Evolutionary conservation across 768 basidiomycete genomes (phyloP), one percentile per base, ranked within the genome.

Genomic region (Asterophora lycoperdoides): DNA sequence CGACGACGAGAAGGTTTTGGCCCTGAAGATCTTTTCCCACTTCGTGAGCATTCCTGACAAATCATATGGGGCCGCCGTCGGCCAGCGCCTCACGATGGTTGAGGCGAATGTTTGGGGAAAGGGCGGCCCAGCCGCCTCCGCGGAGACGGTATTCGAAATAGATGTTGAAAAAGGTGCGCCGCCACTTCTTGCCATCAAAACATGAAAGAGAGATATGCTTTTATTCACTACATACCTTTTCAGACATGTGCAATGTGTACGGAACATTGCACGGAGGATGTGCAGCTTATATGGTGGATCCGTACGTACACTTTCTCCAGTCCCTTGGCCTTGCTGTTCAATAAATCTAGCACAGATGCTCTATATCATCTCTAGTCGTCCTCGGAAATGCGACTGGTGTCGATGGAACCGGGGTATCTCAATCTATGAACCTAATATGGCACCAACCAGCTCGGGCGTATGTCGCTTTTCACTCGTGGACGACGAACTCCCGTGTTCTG

Each of bases 251-350:
- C 51, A 82, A 82, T 42, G 56, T 67, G 13, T 61, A 60, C 44
- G 68, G 73, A 7, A 70, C 65, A 14, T 47, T 83, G n/a, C 81
- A 83, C 44, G 81, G 80, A 1, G 80, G 68, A 5, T 83, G 80
- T 56, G 72, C 76, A 4, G 78, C 76, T 0, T 73, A 79, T 52
- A 66, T 83, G 26, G 69, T 82, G 26, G 80, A 82, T 62, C 67
- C 69, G 81, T 77, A 53, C 20, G 78, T 63, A 6, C 35, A 33
- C 32, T 15, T 29, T n/a, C 13, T 30, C 18, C 6, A 5, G 38
- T 46, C 33, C 49, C n/a, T 40, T 28, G 14, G 41, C 41, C 14
- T 23, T 23, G 20, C n/a, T n/a, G 8, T 34, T 44, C 19, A 23
- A 44, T 8, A 8, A 28, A 41, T 29, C 11, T 41, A 7, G 14